These are phyloP conservation scores for Alternaria triticina DNA, from an alignment of 2,329 filamentous ascomycete species.

Conservation along the genomic window DNA sequence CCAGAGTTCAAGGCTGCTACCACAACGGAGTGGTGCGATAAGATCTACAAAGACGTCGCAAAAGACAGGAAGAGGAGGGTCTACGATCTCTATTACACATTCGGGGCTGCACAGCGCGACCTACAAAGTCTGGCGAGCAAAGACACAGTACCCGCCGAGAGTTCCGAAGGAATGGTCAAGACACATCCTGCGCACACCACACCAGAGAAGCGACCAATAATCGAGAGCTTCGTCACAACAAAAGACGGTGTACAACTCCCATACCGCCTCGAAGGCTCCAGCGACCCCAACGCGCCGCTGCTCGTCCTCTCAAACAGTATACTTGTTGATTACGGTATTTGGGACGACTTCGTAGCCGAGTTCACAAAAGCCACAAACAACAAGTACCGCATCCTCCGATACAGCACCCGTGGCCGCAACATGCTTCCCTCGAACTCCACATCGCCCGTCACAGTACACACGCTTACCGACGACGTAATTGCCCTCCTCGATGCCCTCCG, in stretches of 20 bases:
- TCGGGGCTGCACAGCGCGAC: slow-evolving; percentile 76
- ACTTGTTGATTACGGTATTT: slow-evolving; percentile 78
- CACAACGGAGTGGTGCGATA: slow-evolving; percentile 66
- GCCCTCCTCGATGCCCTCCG: slow-evolving; percentile 72
- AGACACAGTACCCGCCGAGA: slow-evolving; percentile 55
- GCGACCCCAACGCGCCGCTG: slow-evolving; percentile 70
- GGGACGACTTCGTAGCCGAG: slow-evolving; percentile 74
- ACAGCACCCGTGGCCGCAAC: slow-evolving; percentile 75
- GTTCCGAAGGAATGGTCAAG: slow-evolving; percentile 61
- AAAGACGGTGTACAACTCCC: slow-evolving; percentile 71
- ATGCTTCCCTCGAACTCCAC: slow-evolving; percentile 49
- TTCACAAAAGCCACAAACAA: slow-evolving; percentile 62
- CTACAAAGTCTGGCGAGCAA: slow-evolving; percentile 63
- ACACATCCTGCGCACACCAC: slow-evolving; percentile 57
- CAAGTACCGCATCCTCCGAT: slow-evolving; percentile 76
- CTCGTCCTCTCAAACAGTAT: slow-evolving; percentile 82
- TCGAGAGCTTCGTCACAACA: slow-evolving; percentile 73
- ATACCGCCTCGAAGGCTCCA: slow-evolving; percentile 77
- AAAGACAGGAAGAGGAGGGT: slow-evolving; percentile 63
- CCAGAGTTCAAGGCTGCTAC: slow-evolving; percentile 68
- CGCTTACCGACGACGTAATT: slow-evolving; percentile 71
- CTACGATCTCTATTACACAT: slow-evolving; percentile 79
- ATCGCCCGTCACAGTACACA: slow-evolving; percentile 62
- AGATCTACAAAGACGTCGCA: slow-evolving; percentile 66
- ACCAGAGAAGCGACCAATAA: slow-evolving; percentile 52